Conservation (phyloP, 2,329 filamentous ascomycete species). For the Colletotrichum spinosum region DNA sequence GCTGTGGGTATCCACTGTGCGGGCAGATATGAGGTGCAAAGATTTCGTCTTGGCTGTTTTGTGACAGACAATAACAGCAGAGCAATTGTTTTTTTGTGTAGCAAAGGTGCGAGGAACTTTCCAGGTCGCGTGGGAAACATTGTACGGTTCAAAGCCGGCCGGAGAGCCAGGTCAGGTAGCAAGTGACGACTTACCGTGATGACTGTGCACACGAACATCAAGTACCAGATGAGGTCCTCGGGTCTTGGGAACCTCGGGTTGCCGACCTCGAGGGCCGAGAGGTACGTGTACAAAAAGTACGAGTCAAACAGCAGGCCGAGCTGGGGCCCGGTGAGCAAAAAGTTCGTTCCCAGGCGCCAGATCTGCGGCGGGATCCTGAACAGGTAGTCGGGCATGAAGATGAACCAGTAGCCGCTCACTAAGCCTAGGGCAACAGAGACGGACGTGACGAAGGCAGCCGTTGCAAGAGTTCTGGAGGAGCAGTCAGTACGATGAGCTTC, state of each 20-base stretch:
- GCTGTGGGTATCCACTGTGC: constrained; percentile 76
- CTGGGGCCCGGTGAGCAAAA: constrained; percentile 52
- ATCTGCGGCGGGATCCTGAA: constrained; percentile 62
- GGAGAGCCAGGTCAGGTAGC: constrained; percentile 23
- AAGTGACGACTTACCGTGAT: constrained; percentile 78
- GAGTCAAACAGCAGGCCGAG: constrained; percentile 76
- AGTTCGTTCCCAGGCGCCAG: constrained; percentile 56
- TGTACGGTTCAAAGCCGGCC: constrained; percentile 12
- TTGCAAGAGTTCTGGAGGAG: constrained; percentile 72
- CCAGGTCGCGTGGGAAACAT: constrained; percentile 2
- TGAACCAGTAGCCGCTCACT: constrained; percentile 60
- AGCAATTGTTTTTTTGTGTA: background rate
- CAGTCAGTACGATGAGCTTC: constrained; percentile 23
- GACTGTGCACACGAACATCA: constrained; percentile 76
- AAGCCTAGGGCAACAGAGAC: constrained; percentile 67
- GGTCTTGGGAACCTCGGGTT: constrained; percentile 79
- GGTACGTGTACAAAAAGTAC: constrained; percentile 81
- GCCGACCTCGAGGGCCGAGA: constrained; percentile 77
- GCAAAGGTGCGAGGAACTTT: constrained; percentile 22
- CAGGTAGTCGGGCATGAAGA: constrained; percentile 64
- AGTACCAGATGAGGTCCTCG: constrained; percentile 84
- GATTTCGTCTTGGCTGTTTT: constrained; percentile 10
- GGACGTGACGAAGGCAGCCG: constrained; percentile 71
- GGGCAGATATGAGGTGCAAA: constrained; percentile 76
- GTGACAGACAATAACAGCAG: background rate